Evolutionary conservation across 176 grass and related monocot genomes (phyloP), one percentile per base, ranked within the genome.

Genomic region (Poa pratensis): DNA sequence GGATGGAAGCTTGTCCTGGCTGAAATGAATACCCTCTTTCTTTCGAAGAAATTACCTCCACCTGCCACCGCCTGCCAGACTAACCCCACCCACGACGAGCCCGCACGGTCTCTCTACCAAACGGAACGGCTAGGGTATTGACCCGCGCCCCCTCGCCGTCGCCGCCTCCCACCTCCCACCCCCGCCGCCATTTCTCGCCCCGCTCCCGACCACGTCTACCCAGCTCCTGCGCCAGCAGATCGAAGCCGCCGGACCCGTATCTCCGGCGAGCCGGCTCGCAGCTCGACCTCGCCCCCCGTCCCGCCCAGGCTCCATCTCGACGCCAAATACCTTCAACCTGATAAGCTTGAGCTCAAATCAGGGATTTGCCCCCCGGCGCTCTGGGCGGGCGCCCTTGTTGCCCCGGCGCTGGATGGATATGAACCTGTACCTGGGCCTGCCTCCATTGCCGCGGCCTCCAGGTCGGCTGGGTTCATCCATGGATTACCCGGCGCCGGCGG

Each of bases 351-450:
- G 46, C 46, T 49, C 46, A 49, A 15, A 49, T 0, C 46, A 49
- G 46, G 46, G 46, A 3, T 14, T 48, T 0, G 11, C 3, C 2
- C 43, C 48, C 14, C 14, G 4, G 13, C 16, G 46, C 12, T 7
- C 40, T 42, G 40, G 7, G 7, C 40, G 40, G 9, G 42, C 42
- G 42, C 42, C 42, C 9, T 42, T 7, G 9, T 37, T n/a, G 13
- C 48, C 48, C 2, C 26, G 62, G 27, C 62, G 28, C 62, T 34
- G 76, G 40, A 87, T 87, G 81, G 96, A 98, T 86, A 87, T 90
- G 82, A 95, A 88, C 86, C 76, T 93, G n/a, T 98, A 93, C 55
- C 69, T 87, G 32, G 80, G 89, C 57, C 92, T 94, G 17, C 81
- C 86, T 72, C 82, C 82, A 5, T 49, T 91, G 82, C 89, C 69